These are phyloP conservation scores for Ilex asprella DNA, from an alignment of 257 asterid species.

Conservation along the genomic window DNA sequence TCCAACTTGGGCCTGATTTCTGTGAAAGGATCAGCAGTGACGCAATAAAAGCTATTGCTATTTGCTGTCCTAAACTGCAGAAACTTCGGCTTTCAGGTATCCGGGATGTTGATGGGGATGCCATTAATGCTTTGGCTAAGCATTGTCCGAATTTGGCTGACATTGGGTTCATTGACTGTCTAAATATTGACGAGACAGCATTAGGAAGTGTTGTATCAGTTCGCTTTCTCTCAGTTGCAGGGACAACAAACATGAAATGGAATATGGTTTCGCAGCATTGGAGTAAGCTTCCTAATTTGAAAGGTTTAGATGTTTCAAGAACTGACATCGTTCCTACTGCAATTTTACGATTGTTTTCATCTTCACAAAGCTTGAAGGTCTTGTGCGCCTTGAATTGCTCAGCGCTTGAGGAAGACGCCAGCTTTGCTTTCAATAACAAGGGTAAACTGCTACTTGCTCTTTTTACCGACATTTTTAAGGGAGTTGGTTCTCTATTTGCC, in stretches of 20 bases:
- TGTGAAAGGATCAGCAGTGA: conserved; percentile 71
- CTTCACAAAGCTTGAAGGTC: conserved; percentile 52
- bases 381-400: conserved; percentile 67
- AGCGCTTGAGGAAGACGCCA: conserved; percentile 46
- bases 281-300: conserved; percentile 52
- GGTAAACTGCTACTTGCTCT: conserved; percentile 60
- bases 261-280: conserved; percentile 36
- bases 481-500: conserved; percentile 44
- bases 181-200: conserved; percentile 52
- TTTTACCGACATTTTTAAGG: conserved; percentile 53
- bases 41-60: conserved; percentile 60
- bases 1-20: conserved; percentile 78
- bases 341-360: conserved; percentile 42
- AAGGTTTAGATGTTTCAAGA: conserved; percentile 77
- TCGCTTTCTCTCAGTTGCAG: conserved; percentile 71
- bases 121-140: conserved; percentile 66
- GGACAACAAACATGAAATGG: conserved; percentile 62
- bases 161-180: conserved; percentile 70
- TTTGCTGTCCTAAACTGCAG: conserved; percentile 55
- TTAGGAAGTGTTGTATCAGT: conserved; percentile 50
- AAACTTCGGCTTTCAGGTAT: conserved; percentile 69
- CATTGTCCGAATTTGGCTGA: conserved; percentile 49
- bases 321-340: conserved; percentile 45
- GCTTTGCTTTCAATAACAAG: conserved; percentile 42
- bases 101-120: conserved; percentile 57